phyloP scores from a whole-genome alignment of 2,329 filamentous ascomycete genomes.

The Cladobotryum protrusum region DNA sequence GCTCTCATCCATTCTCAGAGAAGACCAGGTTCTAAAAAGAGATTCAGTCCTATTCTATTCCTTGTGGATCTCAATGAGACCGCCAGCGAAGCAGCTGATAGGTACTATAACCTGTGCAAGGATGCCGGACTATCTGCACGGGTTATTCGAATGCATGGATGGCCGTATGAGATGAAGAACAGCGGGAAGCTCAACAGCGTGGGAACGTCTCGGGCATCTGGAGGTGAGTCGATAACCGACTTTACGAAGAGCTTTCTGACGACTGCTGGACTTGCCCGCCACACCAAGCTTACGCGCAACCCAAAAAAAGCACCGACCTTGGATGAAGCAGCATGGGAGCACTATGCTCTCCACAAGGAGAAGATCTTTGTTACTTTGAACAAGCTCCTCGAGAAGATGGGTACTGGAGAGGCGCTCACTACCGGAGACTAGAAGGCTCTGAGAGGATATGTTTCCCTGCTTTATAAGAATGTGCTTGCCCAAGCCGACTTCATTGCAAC shows the following conservation, averaged over 20 bases:
- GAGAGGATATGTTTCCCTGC: constrained; percentile 23
- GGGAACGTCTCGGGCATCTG: background rate
- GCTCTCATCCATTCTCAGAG: constrained; percentile 31
- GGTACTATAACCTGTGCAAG: constrained; percentile 33
- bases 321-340: constrained; percentile 38
- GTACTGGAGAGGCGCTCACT: constrained; percentile 19
- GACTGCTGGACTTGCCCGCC: constrained; percentile 19
- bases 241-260: constrained; percentile 32
- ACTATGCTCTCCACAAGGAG: constrained; percentile 28
- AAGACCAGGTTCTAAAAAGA: constrained; percentile 16
- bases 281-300: constrained; percentile 12
- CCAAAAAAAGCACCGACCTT: constrained; percentile 30
- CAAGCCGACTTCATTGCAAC: constrained; percentile 40
- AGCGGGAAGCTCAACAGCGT: constrained; percentile 24
- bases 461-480: constrained; percentile 34
- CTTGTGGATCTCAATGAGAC: constrained; percentile 43
- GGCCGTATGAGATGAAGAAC: constrained; percentile 31
- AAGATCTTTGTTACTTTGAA: constrained; percentile 29
- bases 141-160: constrained; percentile 36
- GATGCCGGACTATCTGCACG: constrained; percentile 27
- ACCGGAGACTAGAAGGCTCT: constrained; percentile 24
- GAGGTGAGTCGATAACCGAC: constrained; percentile 17
- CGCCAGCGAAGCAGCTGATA: constrained; percentile 38
- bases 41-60: constrained; percentile 34
- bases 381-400: constrained; percentile 29